Evolutionary conservation across 345 rosid species (phyloP).

Genomic region (Linum trigynum): DNA sequence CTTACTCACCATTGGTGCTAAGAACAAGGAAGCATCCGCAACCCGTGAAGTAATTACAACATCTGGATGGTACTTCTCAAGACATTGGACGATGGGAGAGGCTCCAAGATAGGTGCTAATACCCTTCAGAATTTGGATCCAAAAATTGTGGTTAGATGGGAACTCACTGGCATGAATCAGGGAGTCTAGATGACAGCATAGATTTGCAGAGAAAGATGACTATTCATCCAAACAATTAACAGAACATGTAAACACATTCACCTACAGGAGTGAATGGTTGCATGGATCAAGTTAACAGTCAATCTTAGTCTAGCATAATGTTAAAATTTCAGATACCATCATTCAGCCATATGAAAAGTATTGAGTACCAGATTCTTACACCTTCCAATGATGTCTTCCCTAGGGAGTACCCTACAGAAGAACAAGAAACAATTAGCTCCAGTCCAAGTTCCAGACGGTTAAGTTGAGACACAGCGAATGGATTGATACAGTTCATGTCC

Average conservation of each 20-base stretch:
- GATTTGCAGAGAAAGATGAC: not conserved
- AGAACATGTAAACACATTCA: too few relatives aligned
- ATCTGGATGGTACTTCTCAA: slow-evolving; percentile 70
- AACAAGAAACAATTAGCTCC: not conserved
- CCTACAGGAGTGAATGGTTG: slow-evolving; percentile 4
- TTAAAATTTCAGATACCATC: not conserved
- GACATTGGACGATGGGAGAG: slow-evolving; percentile 84
- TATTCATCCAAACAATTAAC: too few relatives aligned
- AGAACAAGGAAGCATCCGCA: slow-evolving; percentile 85
- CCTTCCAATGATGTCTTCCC: slow-evolving; percentile 31
- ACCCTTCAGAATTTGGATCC: slow-evolving; percentile 41
- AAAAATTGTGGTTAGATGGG: slow-evolving; percentile 2
- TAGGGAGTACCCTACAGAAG: slow-evolving; percentile 34
- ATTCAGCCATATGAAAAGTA: not conserved
- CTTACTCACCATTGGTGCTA: slow-evolving; percentile 78
- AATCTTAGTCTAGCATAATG: too few relatives aligned
- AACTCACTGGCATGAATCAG: not conserved
- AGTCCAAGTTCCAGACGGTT: not conserved
- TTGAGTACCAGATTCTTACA: slow-evolving; percentile 41
- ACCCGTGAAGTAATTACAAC: slow-evolving; percentile 76
- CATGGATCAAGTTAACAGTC: not conserved
- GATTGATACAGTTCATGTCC: too few relatives aligned
- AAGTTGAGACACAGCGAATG: too few relatives aligned
- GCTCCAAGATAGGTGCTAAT: slow-evolving; percentile 88
- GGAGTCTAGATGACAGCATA: not conserved